These are phyloP conservation scores for Phytophthora cajani DNA, from an alignment of 352 stramenopile species.

Conservation along the genomic window DNA sequence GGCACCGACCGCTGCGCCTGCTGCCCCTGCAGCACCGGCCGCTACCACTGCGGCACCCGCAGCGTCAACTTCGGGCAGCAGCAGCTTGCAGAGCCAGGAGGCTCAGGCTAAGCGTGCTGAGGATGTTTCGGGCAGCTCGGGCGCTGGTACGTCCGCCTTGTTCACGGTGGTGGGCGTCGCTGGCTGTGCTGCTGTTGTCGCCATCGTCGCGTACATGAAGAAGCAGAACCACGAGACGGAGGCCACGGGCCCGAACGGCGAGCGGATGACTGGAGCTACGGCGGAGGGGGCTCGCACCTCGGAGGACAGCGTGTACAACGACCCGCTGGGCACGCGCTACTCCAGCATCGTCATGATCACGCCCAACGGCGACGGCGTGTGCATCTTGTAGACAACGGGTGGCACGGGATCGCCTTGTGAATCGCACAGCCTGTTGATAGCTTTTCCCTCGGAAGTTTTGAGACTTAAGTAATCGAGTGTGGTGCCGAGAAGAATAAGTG, in stretches of 20 bases:
- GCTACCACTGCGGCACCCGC: conserved; percentile 7
- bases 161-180: conserved; percentile 22
- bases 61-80: conserved; percentile 27
- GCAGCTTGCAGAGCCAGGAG: conserved; percentile 43
- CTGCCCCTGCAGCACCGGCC: conserved; percentile 16
- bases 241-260: conserved; percentile 31
- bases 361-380: conserved; percentile 80
- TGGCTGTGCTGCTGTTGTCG: conserved; percentile 52
- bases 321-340: conserved; percentile 78
- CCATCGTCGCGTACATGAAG: conserved; percentile 67
- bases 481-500: conserved; percentile 20
- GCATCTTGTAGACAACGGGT: conserved; percentile 60
- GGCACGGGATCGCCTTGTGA: conserved; percentile 22
- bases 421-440: conserved; percentile 40
- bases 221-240: conserved; percentile 37
- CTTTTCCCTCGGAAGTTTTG: conserved; percentile 32
- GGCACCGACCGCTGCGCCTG: conserved; percentile 16
- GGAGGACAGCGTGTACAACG: conserved; percentile 73
- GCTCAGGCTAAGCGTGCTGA: conserved; percentile 55
- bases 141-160: conserved; percentile 16
- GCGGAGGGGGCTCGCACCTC: conserved; percentile 52
- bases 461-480: conserved; percentile 36
- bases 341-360: conserved; percentile 91
- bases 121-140: conserved; percentile 32
- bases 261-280: conserved; percentile 44